phyloP scores from a whole-genome alignment of 1,284 basidiomycete species.

The Pascua guehoae region DNA sequence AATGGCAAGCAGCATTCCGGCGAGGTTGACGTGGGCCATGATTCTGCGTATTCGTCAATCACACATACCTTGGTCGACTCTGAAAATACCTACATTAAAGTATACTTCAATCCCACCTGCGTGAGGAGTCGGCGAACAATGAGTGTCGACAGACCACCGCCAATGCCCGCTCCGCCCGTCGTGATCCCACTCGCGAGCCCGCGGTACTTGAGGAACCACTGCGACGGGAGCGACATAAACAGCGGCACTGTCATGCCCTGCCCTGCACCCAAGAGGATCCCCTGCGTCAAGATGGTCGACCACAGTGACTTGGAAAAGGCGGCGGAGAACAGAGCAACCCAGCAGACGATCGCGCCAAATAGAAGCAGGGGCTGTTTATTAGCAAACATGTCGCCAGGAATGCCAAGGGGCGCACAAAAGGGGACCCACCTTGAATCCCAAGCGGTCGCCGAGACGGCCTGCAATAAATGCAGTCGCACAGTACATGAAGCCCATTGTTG shows the following conservation, averaged over 20 bases:
- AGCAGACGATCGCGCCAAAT: conserved; percentile 20
- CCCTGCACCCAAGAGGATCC: conserved; percentile 29
- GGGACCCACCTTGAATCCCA: conserved; percentile 25
- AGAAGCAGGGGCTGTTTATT: conserved; percentile 17
- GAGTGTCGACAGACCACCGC: conserved; percentile 26
- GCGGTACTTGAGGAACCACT: conserved; percentile 39
- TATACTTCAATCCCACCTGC: conserved; percentile 26
- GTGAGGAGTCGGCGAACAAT: conserved; percentile 28
- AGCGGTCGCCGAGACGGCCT: conserved; percentile 13
- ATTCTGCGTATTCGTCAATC: conserved; percentile 22
- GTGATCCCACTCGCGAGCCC: conserved; percentile 37
- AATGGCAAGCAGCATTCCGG: conserved; percentile 21
- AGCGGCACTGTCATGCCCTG: conserved; percentile 33
- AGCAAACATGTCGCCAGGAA: too few relatives aligned
- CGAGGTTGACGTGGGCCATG: conserved; percentile 32
- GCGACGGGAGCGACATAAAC: conserved; percentile 40
- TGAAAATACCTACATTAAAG: conserved; percentile 23
- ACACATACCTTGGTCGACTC: background rate
- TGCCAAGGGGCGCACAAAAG: too few relatives aligned
- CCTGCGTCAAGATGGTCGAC: conserved; percentile 17
- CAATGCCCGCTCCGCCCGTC: conserved; percentile 37
- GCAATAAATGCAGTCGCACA: conserved; percentile 7
- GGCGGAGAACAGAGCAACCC: conserved; percentile 23
- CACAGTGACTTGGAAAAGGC: conserved; percentile 8
- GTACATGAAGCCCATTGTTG: conserved; percentile 9